Base-by-base conservation (phyloP, 2,329 filamentous ascomycete species). In the Talaromyces pinophilus region DNA sequence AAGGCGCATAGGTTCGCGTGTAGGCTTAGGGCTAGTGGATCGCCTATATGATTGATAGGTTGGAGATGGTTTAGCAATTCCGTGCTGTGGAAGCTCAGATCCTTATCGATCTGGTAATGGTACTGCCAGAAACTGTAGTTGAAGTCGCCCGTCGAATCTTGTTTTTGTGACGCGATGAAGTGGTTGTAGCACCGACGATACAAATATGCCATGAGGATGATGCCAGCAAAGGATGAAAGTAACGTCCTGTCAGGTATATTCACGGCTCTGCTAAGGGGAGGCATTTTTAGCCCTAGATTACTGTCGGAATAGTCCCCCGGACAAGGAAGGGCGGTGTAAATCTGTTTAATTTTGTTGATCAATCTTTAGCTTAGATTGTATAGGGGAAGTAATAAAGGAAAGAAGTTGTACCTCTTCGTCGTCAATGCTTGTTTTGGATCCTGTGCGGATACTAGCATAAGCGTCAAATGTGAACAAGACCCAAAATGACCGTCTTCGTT, bases 91-190 rank as follows among this genome's bases (percentile, higher is more conserved):
- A 42, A 59, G 38, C 38, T 42, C 19, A 59, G 10, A 11, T 59
- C 55, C 15, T 59, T 59, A n/a, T 59, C 55, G 22, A 59, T 38
- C 22, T 59, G 55, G 11, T 59, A 59, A 42, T 59, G 55, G 30
- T 59, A 42, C 10, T 59, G 55, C 55, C 55, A 59, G 55, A 59
- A 59, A 59, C 38, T 42, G 19, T 59, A 59, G 55, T 59, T 38
- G 15, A 40, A 10, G 55, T 59, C 55, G 22, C 55, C 33, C 5
- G 38, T 59, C 33, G 33, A 42, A 5, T 38, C 38, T 40, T 59
- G 55, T 59, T 59, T 59, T 59, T 59, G 55, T 25, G 55, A 59
- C 1, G 55, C 55, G 13, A 40, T 25, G 7, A 59, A 59, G 55
- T 59, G 55, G n/a, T 42, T 38, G n/a, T 42, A 35, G n/a, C 55